Evolutionary conservation across 139 green algal species (phyloP).

Genomic region (Trebouxia sp.): DNA sequence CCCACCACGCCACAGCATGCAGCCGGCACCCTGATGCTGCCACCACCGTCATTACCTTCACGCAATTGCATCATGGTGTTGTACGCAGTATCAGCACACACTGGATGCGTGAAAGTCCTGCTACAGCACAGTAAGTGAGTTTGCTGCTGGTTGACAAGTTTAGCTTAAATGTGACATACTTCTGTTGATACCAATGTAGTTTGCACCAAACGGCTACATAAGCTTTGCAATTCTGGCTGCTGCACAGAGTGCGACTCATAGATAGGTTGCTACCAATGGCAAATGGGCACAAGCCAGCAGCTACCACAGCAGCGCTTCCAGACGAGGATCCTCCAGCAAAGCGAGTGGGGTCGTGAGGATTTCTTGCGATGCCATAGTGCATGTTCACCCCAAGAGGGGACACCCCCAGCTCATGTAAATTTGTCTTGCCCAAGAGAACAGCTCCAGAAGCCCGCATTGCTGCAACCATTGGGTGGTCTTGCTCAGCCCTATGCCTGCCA

Average conservation of each 20-base stretch:
- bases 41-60: slow-evolving; percentile 76
- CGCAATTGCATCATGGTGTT: neutral
- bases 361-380: slow-evolving; percentile 56
- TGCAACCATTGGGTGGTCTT: slow-evolving; percentile 49
- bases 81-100: neutral
- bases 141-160: no score
- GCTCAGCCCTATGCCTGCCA: neutral
- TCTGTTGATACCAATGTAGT: neutral
- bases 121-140: neutral
- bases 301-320: slow-evolving; percentile 69
- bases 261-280: slow-evolving; percentile 59
- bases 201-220: neutral
- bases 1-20: slow-evolving; percentile 80
- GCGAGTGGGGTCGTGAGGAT: slow-evolving; percentile 55
- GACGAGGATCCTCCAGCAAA: slow-evolving; percentile 62
- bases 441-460: slow-evolving; percentile 58
- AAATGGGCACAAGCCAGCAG: slow-evolving; percentile 72
- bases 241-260: neutral
- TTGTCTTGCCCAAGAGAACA: slow-evolving; percentile 76
- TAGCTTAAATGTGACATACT: no score
- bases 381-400: slow-evolving; percentile 58
- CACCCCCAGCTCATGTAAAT: slow-evolving; percentile 73
- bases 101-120: neutral
- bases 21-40: slow-evolving; percentile 81
- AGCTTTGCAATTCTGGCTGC: neutral